phyloP scores from a whole-genome alignment of 176 grass and related monocot species.

The Poa annua region DNA sequence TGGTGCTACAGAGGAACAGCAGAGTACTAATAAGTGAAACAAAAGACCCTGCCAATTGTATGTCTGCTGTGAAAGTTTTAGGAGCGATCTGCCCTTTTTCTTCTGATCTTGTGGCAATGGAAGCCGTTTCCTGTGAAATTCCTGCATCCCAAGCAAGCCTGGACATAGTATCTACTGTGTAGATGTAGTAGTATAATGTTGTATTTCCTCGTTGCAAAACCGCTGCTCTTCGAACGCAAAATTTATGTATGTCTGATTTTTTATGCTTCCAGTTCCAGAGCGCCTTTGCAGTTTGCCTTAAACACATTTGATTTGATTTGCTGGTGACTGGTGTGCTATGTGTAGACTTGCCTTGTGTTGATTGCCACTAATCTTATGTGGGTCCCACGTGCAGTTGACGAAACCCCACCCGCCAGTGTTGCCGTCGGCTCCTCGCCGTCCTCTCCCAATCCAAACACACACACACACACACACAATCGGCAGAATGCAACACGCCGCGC shows the following conservation, averaged over 20 bases:
- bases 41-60: neutral
- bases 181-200: no score
- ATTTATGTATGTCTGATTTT: neutral
- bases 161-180: neutral
- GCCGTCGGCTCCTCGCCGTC: neutral
- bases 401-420: neutral
- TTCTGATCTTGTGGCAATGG: neutral
- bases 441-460: conserved; percentile 42
- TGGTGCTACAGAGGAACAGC: neutral
- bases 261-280: neutral
- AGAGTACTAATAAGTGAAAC: neutral
- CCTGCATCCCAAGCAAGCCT: neutral
- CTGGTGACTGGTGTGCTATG: neutral
- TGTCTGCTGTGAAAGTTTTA: neutral
- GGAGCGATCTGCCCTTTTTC: neutral
- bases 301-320: neutral
- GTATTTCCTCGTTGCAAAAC: neutral
- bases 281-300: neutral
- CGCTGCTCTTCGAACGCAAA: neutral
- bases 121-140: neutral
- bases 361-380: neutral
- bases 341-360: neutral
- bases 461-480: neutral
- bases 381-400: neutral
- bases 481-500: conserved; percentile 32